Conservation (phyloP, 1,139 yeast species). For the Hyphopichia wangnamkhiaoensis region DNA sequence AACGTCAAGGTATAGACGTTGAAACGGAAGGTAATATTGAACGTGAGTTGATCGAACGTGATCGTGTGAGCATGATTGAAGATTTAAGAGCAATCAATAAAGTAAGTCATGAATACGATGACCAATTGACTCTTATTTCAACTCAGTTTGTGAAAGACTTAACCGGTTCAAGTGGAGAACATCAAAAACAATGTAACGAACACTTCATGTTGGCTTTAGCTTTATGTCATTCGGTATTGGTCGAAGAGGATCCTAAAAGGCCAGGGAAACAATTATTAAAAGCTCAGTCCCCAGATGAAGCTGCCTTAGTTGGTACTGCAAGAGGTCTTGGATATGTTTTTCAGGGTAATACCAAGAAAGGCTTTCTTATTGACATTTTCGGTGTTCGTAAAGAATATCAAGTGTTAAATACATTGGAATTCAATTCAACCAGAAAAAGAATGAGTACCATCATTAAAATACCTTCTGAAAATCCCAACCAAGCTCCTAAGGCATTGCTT, state of each 20-base stretch:
- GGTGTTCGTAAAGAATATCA: conserved; percentile 49
- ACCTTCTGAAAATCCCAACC: conserved; percentile 36
- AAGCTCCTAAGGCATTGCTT: conserved; percentile 40
- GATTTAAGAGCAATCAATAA: conserved; percentile 20
- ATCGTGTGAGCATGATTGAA: conserved; percentile 39
- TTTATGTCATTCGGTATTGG: conserved; percentile 60
- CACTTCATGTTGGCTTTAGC: conserved; percentile 57
- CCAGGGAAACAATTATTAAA: conserved; percentile 42
- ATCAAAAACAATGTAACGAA: conserved; percentile 41
- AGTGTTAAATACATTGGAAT: conserved; percentile 53
- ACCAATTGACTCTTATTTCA: conserved; percentile 51
- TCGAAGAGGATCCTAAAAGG: conserved; percentile 45
- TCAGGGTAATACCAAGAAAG: conserved; percentile 46
- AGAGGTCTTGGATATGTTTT: conserved; percentile 56
- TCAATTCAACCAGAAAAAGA: conserved; percentile 58
- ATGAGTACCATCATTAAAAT: conserved; percentile 88
- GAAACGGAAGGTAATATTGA: conserved; percentile 46
- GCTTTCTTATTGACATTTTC: conserved; percentile 43
- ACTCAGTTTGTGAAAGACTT: conserved; percentile 43
- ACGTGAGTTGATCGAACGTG: conserved; percentile 38
- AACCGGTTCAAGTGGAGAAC: conserved; percentile 25
- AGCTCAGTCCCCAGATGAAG: conserved; percentile 68
- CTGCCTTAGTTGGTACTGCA: conserved; percentile 63
- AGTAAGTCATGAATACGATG: conserved; percentile 29
- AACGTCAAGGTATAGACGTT: conserved; percentile 56